Base-by-base conservation (phyloP, 306 rosid species). In the Fragaria iinumae region DNA sequence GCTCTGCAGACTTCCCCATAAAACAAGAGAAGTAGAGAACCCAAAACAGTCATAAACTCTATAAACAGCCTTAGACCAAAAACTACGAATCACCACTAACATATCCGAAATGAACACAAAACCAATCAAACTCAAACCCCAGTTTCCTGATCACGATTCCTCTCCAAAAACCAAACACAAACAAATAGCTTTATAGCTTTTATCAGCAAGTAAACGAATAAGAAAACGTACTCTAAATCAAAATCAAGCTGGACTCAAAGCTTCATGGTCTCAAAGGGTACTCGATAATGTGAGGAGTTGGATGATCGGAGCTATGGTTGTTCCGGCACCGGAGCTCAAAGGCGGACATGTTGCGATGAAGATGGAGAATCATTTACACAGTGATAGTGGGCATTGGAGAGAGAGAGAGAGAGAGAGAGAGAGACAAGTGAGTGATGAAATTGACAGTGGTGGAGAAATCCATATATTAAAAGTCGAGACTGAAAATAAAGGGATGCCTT, bases 361-460 rank as follows among this genome's bases (percentile, higher is more conserved):
- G 82, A 32, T 13, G 13, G 52, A 47, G 75, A 20, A 43, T 21
- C 53, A 2, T 21, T 25, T 29, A 4, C 39, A 7, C 21, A 75
- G 32, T 49, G 34, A 23, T 11, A 62, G 74, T 16, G 38, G 56
- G 55, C 67, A 13, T 62, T 5, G 59, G 56, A 72, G 41, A 52
- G 4, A 44, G 59, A 49, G 16, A 45, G 41, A 72, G 64, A 75
- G 76, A 79, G 80, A 59, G 87, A 25, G 25, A 25, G 25, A 25
- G 25, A 25, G n/a, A n/a, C n/a, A n/a, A 73, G 74, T 29, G 29
- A 50, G 74, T 34, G 47, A 60, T 60, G 47, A 82, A 44, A 80
- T 23, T 14, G 86, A 82, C 67, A 77, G 64, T 14, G 56, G 20
- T 29, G 60, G 11, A 74, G 77, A 80, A 77, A 77, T 79, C 75